phyloP scores from a whole-genome alignment of 208 protist species.

The Leishmania mexicana region DNA sequence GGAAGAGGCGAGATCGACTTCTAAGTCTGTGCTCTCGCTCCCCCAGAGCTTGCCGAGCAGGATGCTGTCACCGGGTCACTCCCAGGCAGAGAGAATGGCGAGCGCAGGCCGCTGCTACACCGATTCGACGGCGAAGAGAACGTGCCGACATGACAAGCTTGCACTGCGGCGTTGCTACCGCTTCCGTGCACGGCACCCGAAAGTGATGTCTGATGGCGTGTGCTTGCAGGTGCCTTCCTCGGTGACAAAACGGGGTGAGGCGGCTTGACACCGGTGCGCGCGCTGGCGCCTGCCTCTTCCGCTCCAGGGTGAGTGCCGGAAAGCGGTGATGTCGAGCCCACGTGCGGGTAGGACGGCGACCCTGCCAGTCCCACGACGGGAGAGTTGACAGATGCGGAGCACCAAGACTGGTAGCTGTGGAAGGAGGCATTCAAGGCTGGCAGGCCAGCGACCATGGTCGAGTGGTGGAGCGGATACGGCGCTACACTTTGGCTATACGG shows the following conservation, averaged over 20 bases:
- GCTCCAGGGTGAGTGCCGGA: neutral
- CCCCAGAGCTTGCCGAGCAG: neutral
- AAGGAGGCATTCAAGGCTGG: neutral
- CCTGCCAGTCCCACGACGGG: neutral
- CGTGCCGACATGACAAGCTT: neutral
- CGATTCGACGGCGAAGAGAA: neutral
- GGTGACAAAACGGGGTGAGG: neutral
- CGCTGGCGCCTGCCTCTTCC: neutral
- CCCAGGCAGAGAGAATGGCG: neutral
- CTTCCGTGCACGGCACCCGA: neutral
- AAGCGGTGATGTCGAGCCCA: neutral
- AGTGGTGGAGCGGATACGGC: neutral
- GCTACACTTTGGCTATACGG: neutral
- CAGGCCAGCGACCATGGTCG: neutral
- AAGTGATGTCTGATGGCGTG: neutral
- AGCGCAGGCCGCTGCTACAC: conserved; percentile 5
- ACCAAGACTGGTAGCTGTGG: neutral
- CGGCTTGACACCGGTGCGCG: neutral
- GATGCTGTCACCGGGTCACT: conserved; percentile 11
- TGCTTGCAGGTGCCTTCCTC: neutral
- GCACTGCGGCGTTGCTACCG: neutral
- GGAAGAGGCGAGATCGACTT: neutral
- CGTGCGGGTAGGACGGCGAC: neutral
- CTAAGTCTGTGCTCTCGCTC: neutral
- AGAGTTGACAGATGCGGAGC: neutral